Conservation (phyloP, 2,329 filamentous ascomycete genomes). For the Alternaria sp. region DNA sequence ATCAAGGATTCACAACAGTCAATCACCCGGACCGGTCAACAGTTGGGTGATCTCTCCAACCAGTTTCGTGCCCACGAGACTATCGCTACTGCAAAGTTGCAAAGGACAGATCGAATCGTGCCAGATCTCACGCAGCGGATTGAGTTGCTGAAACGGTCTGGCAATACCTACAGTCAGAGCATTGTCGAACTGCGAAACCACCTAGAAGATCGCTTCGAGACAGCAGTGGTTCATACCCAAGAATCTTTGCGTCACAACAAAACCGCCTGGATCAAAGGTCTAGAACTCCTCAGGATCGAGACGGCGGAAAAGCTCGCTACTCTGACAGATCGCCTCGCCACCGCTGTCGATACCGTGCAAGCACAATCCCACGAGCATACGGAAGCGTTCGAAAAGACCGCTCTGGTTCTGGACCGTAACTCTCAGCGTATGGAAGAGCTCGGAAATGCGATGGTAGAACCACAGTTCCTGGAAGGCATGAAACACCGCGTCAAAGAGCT, state of each 20-base stretch:
- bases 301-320: neutral
- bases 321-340: neutral
- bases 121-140: rapidly evolving
- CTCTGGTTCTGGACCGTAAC: neutral
- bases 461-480: neutral
- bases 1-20: neutral
- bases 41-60: neutral
- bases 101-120: neutral
- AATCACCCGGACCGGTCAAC: neutral
- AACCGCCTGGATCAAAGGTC: neutral
- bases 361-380: neutral
- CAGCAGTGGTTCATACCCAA: neutral
- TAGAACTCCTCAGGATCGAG: neutral
- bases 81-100: neutral
- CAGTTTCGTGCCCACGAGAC: neutral
- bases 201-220: neutral
- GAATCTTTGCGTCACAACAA: neutral
- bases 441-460: neutral
- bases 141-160: neutral
- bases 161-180: neutral
- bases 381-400: neutral
- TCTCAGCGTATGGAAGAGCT: neutral
- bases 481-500: neutral
- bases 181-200: neutral
- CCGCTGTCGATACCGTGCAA: neutral